Percentiles rank a stretch among this genome's conserved stretches.
phyloP scores from a whole-genome alignment of 2,329 filamentous ascomycete species.

The Leptographium procerum region DNA sequence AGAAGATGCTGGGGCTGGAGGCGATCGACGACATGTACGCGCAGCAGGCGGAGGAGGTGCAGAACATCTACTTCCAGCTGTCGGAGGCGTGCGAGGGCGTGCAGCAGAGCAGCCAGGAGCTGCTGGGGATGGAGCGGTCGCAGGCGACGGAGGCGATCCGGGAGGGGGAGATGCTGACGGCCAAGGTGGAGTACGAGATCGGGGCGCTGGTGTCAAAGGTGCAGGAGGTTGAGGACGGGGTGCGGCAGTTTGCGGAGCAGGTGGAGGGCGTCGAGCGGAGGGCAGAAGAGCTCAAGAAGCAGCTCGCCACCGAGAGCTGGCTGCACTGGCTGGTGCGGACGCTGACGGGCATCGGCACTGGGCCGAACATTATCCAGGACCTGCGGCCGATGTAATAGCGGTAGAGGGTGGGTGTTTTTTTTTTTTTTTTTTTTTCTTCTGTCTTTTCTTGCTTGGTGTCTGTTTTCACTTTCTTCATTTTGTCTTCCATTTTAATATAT shows the following conservation, averaged over 20 bases:
- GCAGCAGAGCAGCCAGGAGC: constrained; percentile 54
- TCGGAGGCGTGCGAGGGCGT: constrained; percentile 59
- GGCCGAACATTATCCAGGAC: constrained; percentile 39
- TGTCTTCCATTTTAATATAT: not conserved
- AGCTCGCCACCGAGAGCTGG: constrained; percentile 54
- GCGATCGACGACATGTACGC: constrained; percentile 50
- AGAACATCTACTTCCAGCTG: constrained; percentile 56
- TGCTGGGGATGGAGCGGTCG: constrained; percentile 57
- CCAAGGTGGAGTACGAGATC: constrained; percentile 88
- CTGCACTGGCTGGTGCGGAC: constrained; percentile 52
- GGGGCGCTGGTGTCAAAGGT: constrained; percentile 68
- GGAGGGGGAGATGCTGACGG: constrained; percentile 69
- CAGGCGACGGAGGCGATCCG: constrained; percentile 60
- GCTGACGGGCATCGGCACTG: constrained; percentile 47
- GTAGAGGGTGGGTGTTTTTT: not conserved
- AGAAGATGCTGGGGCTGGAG: constrained; percentile 44
- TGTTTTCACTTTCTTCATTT: not conserved
- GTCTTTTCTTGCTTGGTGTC: no score
- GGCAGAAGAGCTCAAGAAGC: constrained; percentile 49
- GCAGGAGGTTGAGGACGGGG: constrained; percentile 75
- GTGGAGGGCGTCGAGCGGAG: constrained; percentile 59
- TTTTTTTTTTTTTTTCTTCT: not conserved
- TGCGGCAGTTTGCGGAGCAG: constrained; percentile 68
- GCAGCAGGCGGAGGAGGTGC: constrained; percentile 53
- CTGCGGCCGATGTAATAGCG: not conserved